A percentile compares a stretch with the other conserved stretches of the same genome.
These are phyloP conservation scores for Capronia epimyces DNA, from an alignment of 2,329 filamentous ascomycete genomes.

Conservation along the genomic window DNA sequence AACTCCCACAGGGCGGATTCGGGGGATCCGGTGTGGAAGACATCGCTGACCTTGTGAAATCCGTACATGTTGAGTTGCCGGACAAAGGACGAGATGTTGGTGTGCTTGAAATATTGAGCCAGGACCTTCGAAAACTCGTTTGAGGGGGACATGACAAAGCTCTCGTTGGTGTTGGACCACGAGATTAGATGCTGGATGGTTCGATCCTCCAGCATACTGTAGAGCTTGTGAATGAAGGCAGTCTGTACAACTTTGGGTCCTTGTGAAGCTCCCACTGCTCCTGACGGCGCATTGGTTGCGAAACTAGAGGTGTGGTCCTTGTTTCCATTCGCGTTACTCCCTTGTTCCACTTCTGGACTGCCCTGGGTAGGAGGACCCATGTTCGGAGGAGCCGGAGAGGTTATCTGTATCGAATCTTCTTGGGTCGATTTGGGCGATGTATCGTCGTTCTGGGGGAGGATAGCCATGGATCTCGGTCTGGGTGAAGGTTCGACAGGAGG, in stretches of 20 bases:
- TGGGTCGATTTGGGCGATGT: conserved; percentile 30
- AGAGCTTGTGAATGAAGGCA: conserved; percentile 97
- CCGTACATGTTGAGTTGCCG: conserved; percentile 99
- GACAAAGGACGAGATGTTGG: conserved; percentile 97
- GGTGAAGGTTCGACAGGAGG: conserved; percentile 19
- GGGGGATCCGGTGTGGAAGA: conserved; percentile 90
- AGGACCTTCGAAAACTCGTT: conserved; percentile 97
- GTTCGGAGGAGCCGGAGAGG: conserved; percentile 42
- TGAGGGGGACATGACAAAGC: conserved; percentile 97
- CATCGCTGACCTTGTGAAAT: conserved; percentile 99
- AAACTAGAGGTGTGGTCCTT: conserved; percentile 26
- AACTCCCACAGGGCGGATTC: conserved; percentile 98
- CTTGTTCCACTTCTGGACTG: conserved; percentile 47
- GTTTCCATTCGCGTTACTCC: conserved; percentile 32
- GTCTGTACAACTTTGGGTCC: conserved; percentile 98
- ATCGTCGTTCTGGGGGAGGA: conserved; percentile 23
- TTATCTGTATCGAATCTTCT: conserved; percentile 53
- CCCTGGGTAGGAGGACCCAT: conserved; percentile 45
- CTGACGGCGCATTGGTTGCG: conserved; percentile 23
- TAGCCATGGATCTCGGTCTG: conserved; percentile 24
- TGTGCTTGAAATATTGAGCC: conserved; percentile 98
- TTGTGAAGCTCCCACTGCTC: conserved; percentile 57
- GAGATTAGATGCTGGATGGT: conserved; percentile 93
- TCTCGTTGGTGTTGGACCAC: conserved; percentile 89
- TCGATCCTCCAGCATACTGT: conserved; percentile 96